phyloP scores from a whole-genome alignment of 768 basidiomycete species.

The Russula foetens region DNA sequence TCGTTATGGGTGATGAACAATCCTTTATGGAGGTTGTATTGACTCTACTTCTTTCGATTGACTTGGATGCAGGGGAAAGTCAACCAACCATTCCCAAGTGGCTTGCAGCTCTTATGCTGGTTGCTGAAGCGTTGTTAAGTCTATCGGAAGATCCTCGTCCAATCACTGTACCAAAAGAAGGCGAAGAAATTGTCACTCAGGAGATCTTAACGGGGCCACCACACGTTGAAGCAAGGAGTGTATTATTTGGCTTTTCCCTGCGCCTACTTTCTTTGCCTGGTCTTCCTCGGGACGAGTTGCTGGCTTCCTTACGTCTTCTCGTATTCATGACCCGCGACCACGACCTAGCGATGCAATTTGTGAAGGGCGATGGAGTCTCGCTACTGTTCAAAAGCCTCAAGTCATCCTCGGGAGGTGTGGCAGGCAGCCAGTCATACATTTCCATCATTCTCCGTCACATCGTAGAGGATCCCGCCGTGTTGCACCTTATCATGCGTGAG shows the following conservation, averaged over 20 bases:
- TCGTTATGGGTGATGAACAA: slow-evolving; percentile 40
- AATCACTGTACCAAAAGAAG: slow-evolving; percentile 62
- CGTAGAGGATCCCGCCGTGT: slow-evolving; percentile 62
- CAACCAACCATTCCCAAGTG: slow-evolving; percentile 65
- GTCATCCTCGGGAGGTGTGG: slow-evolving; percentile 39
- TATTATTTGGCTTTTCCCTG: slow-evolving; percentile 70
- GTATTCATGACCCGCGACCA: slow-evolving; percentile 78
- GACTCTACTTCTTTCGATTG: slow-evolving; percentile 54
- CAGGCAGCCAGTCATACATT: slow-evolving; percentile 74
- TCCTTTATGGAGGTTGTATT: slow-evolving; percentile 61
- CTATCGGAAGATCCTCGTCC: slow-evolving; percentile 63
- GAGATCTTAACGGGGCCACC: slow-evolving; percentile 51
- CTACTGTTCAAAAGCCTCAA: slow-evolving; percentile 63
- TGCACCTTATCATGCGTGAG: slow-evolving; percentile 71
- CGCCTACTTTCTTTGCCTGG: slow-evolving; percentile 57
- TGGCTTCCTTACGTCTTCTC: slow-evolving; percentile 74
- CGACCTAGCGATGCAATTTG: slow-evolving; percentile 54
- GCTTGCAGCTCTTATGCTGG: slow-evolving; percentile 79
- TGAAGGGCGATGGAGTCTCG: slow-evolving; percentile 54
- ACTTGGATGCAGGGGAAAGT: slow-evolving; percentile 41
- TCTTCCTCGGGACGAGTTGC: slow-evolving; percentile 70
- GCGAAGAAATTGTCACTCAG: slow-evolving; percentile 47
- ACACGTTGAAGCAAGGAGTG: slow-evolving; percentile 50
- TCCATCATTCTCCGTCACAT: slow-evolving; percentile 87
- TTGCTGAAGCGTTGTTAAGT: slow-evolving; percentile 76